phyloP scores from a whole-genome alignment of 2,329 filamentous ascomycete species.

The Alternaria brassicae region DNA sequence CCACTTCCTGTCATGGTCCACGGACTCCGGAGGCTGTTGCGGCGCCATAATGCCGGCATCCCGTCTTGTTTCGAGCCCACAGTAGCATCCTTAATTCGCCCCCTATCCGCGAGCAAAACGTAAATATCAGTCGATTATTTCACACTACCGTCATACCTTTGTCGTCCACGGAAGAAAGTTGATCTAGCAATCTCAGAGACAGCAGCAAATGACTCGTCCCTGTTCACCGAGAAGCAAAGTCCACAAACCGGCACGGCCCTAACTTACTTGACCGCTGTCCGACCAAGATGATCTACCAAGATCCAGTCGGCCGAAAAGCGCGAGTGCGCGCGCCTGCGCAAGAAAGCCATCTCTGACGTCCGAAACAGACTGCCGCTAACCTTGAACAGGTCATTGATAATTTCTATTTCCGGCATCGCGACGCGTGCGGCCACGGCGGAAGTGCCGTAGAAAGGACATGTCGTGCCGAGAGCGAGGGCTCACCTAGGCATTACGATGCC shows the following conservation, averaged over 20 bases:
- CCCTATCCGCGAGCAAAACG: not conserved
- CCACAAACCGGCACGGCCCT: not conserved
- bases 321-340: not conserved
- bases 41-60: not conserved
- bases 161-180: not conserved
- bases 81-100: not conserved
- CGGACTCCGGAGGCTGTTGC: not conserved
- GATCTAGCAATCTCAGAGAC: not conserved
- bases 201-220: not conserved
- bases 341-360: not conserved
- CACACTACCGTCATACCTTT: not conserved
- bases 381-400: slow-evolving; percentile 13
- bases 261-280: not conserved
- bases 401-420: slow-evolving; percentile 1
- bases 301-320: not conserved
- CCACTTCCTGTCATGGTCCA: not conserved
- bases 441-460: not conserved
- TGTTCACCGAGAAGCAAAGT: not conserved
- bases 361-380: not conserved
- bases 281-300: not conserved
- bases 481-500: not conserved
- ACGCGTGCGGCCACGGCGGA: not conserved
- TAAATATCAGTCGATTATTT: not conserved
- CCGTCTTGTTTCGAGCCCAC: not conserved
- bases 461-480: not conserved